Base-by-base conservation (phyloP, 352 stramenopile genomes). In the Phytophthora hibernalis region DNA sequence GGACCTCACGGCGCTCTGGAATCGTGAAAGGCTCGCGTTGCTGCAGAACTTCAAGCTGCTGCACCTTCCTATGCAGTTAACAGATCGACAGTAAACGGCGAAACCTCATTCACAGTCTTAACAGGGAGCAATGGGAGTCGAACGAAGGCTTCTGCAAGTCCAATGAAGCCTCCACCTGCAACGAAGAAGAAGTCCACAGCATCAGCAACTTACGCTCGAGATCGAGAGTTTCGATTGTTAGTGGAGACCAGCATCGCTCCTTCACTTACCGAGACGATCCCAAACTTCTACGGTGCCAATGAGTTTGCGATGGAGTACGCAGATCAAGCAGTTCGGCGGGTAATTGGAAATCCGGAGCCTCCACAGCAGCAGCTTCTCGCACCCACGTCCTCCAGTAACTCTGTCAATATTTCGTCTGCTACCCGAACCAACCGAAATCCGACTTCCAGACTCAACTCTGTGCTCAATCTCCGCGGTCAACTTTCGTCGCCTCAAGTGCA, bases 291-390 rank as follows among this genome's bases (percentile, higher is more conserved):
- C 18, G 68, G 77, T 43, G 63, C 45, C 38, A 91, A 91, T 47
- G 80, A 88, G 53, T 89, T 91, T 40, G 81, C 82, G 5, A 82
- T 87, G 33, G 82, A 91, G 43, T 91, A 86, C 50, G 77, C 80
- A 0, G 79, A 86, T 22, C 76, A 74, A 26, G 82, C 76, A 20
- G 55, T 56, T 22, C 45, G 48, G 15, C 55, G 64, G 5, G 61
- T 61, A n/a, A 26, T 65, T 44, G 37, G 37, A 6, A 21, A 44
- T 5, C 54, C 65, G 15, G 67, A 49, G 22, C 67, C 48, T 35
- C 12, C 22, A 9, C 57, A 49, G 13, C 52, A 65, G n/a, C 53
- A 60, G 22, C 13, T 24, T 30, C 15, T 31, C 22, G 18, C 40
- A 35, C 53, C 24, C 20, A n/a, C 35, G 2, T 44, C 52, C 5